Base-by-base conservation (phyloP, 768 basidiomycete genomes). In the Auricularia heimuer region DNA sequence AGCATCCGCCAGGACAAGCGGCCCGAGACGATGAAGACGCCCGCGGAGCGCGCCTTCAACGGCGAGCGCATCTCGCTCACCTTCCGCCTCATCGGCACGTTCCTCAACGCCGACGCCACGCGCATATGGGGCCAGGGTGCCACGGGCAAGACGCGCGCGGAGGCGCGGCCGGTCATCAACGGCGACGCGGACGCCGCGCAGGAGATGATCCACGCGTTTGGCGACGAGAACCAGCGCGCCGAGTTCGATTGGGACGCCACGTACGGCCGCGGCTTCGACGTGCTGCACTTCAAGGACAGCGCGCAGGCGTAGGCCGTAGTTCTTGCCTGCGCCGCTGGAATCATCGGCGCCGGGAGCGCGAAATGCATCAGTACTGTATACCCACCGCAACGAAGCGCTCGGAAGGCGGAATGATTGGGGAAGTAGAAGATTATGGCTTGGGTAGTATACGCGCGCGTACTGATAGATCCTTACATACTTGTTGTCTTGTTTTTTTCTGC, bases 51-150 rank as follows among this genome's bases (percentile, higher is more conserved):
- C 36, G 75, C 76, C 54, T 77, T 81, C 68, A 71, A 77, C n/a
- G 87, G 86, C 33, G 86, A 80, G 62, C 81, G 90, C 60, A 90
- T 92, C 71, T 90, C 89, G 70, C 74, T 92, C 69, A 93, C 90
- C 8, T 92, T 92, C 75, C 79, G 90, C 45, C 79, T 81, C 64
- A 92, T 92, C 54, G 88, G 87, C 42, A 92, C 90, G 21, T 92
- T 89, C 74, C 73, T 92, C 67, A 62, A 65, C 51, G 72, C 71
- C 2, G 82, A 82, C 62, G 77, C 75, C 64, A 71, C 77, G 39
- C 76, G 69, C 62, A 92, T 92, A 10, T 91, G 79, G 70, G 90
- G 91, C 0, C 88, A 89, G 69, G 91, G 90, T 1, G 87, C 86
- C 60, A 83, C 73, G 68, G 81, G 80, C 0, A 92, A 91, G 77